Percentiles rank a stretch among this genome's conserved stretches.
These are phyloP conservation scores for Alternaria sp. DNA, from an alignment of 2,329 filamentous ascomycete genomes.

Conservation along the genomic window DNA sequence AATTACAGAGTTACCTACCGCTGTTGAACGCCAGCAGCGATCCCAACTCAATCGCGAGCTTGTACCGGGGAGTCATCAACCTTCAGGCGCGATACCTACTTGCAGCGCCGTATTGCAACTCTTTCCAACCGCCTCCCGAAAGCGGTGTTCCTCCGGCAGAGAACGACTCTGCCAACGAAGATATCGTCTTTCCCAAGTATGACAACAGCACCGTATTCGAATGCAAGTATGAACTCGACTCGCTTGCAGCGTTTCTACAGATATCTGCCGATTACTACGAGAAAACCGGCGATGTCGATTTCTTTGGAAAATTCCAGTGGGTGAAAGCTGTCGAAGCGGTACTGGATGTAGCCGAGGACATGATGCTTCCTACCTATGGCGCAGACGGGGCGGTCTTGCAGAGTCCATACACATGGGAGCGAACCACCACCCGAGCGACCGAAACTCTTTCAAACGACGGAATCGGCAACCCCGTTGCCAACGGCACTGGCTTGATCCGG, in stretches of 20 bases:
- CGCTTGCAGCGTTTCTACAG: conserved; percentile 58
- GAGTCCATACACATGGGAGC: conserved; percentile 55
- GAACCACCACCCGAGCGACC: conserved; percentile 53
- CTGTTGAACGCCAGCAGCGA: conserved; percentile 63
- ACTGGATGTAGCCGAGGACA: conserved; percentile 53
- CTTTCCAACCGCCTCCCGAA: conserved; percentile 59
- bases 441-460: conserved; percentile 61
- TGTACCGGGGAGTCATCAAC: conserved; percentile 76
- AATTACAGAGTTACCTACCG: conserved; percentile 72
- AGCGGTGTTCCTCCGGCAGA: conserved; percentile 49
- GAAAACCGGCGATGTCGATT: conserved; percentile 54
- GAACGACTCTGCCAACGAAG: conserved; percentile 49
- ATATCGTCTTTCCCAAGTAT: conserved; percentile 53
- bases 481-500: conserved; percentile 57
- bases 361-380: conserved; percentile 58
- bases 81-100: conserved; percentile 72
- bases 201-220: conserved; percentile 56
- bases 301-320: conserved; percentile 59
- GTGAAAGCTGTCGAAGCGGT: conserved; percentile 53
- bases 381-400: conserved; percentile 51
- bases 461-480: conserved; percentile 58
- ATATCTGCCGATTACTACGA: conserved; percentile 58
- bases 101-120: conserved; percentile 62
- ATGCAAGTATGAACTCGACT: conserved; percentile 63
- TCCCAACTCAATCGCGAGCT: conserved; percentile 66